phyloP scores from a whole-genome alignment of 805 yeast genomes.

The Candida quercuum region DNA sequence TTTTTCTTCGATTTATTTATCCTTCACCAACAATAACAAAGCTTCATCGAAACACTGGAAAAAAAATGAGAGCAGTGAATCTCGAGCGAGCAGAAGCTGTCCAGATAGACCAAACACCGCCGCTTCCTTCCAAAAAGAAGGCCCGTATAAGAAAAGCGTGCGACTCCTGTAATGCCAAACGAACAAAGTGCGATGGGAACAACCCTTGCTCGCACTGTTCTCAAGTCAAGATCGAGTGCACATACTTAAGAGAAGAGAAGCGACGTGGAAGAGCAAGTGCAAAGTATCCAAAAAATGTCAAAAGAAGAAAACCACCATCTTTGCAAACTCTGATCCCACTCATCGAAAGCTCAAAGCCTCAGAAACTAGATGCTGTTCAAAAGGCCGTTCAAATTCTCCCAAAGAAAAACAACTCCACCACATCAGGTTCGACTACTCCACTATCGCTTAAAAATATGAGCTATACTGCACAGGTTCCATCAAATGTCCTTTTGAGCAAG shows the following conservation, averaged over 20 bases:
- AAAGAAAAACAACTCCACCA: neutral
- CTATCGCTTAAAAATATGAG: neutral
- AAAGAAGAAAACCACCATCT: constrained; percentile 15
- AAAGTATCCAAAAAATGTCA: constrained; percentile 32
- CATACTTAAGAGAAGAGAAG: constrained; percentile 37
- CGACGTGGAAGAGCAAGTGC: constrained; percentile 43
- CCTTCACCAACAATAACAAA: neutral
- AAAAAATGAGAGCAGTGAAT: no score
- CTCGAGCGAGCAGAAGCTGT: no score
- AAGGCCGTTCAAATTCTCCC: constrained; percentile 2
- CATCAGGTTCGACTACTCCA: neutral
- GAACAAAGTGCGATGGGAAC: constrained; percentile 45
- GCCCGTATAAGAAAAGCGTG: constrained; percentile 35
- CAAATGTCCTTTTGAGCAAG: neutral
- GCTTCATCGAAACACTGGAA: neutral
- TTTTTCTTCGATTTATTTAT: no score
- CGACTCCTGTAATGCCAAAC: constrained; percentile 39
- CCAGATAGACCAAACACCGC: neutral
- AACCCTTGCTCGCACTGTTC: constrained; percentile 39
- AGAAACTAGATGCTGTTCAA: no score
- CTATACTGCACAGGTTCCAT: neutral
- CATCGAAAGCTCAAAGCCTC: neutral
- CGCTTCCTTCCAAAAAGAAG: constrained; percentile 3
- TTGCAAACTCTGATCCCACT: neutral
- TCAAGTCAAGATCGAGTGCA: constrained; percentile 28